phyloP scores from a whole-genome alignment of 176 grass and related monocot species.

The Juncus inflexus region DNA sequence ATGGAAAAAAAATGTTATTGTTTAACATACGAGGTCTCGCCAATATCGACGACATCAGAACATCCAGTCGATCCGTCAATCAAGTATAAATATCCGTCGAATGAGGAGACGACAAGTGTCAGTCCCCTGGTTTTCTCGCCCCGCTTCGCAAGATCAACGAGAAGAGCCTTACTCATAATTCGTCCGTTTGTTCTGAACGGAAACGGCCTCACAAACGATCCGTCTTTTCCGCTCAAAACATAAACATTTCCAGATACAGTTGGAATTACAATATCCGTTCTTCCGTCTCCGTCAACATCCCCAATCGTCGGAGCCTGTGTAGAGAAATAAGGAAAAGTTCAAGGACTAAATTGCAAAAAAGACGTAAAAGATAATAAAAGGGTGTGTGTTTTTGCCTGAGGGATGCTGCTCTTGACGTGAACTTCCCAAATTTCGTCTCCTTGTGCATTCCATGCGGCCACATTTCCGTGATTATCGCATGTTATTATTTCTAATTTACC shows the following conservation, averaged over 20 bases:
- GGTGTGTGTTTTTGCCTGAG: slow-evolving; percentile 47
- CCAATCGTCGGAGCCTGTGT: slow-evolving; percentile 77
- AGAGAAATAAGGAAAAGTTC: neutral
- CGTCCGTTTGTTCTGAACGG: slow-evolving; percentile 86
- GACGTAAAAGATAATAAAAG: neutral
- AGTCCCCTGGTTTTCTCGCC: slow-evolving; percentile 51
- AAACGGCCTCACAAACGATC: slow-evolving; percentile 61
- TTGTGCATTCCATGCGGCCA: slow-evolving; percentile 88
- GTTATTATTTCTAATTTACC: slow-evolving; percentile 94
- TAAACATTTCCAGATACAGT: slow-evolving; percentile 89
- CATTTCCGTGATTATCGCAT: slow-evolving; percentile 80
- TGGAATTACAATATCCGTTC: slow-evolving; percentile 69
- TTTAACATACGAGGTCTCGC: slow-evolving; percentile 75
- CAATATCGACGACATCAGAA: slow-evolving; percentile 91
- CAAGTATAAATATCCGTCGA: slow-evolving; percentile 93
- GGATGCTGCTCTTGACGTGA: slow-evolving; percentile 90
- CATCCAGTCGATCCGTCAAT: slow-evolving; percentile 86
- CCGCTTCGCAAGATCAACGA: slow-evolving; percentile 68
- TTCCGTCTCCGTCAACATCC: slow-evolving; percentile 90
- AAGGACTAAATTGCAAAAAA: neutral
- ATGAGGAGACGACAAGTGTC: slow-evolving; percentile 81
- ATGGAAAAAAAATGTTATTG: slow-evolving; percentile 22
- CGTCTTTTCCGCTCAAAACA: slow-evolving; percentile 90
- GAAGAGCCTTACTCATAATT: slow-evolving; percentile 79
- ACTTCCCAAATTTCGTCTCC: slow-evolving; percentile 96